These are phyloP conservation scores for Fraxinus baroniana DNA, from an alignment of 305 asterid genomes.

Conservation along the genomic window DNA sequence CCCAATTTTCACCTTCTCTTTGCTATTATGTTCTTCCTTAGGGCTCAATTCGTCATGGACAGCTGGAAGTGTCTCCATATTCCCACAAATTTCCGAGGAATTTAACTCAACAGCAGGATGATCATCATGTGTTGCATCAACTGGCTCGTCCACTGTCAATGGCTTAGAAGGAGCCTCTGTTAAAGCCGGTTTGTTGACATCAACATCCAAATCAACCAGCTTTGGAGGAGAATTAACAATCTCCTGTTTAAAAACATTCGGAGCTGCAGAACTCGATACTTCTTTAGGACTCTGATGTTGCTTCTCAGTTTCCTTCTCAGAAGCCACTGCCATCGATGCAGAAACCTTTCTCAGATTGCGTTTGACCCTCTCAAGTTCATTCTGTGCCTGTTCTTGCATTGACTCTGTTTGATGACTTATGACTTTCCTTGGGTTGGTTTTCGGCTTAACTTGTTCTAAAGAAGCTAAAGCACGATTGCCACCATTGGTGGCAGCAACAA, in stretches of 20 bases:
- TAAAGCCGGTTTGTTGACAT: conserved; percentile 33
- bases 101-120: conserved; percentile 43
- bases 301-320: conserved; percentile 64
- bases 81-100: conserved; percentile 45
- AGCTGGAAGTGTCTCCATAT: conserved; percentile 30
- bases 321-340: conserved; percentile 43
- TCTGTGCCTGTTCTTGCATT: conserved; percentile 65
- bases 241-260: conserved; percentile 42
- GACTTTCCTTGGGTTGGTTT: conserved; percentile 54
- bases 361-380: conserved; percentile 82
- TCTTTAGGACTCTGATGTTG: conserved; percentile 39
- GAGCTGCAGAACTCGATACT: conserved; percentile 29
- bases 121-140: conserved; percentile 30
- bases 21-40: conserved; percentile 58
- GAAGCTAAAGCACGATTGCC: conserved; percentile 46
- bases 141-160: conserved; percentile 40
- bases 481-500: conserved; percentile 40
- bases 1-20: conserved; percentile 57
- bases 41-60: conserved; percentile 46
- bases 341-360: conserved; percentile 80
- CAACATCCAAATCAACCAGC: conserved; percentile 27
- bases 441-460: conserved; percentile 59
- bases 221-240: conserved; percentile 38
- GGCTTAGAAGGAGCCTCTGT: conserved; percentile 40
- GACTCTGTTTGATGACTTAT: conserved; percentile 50